phyloP scores from a whole-genome alignment of 805 yeast genomes.

The Yarrowia phangngaensis region DNA sequence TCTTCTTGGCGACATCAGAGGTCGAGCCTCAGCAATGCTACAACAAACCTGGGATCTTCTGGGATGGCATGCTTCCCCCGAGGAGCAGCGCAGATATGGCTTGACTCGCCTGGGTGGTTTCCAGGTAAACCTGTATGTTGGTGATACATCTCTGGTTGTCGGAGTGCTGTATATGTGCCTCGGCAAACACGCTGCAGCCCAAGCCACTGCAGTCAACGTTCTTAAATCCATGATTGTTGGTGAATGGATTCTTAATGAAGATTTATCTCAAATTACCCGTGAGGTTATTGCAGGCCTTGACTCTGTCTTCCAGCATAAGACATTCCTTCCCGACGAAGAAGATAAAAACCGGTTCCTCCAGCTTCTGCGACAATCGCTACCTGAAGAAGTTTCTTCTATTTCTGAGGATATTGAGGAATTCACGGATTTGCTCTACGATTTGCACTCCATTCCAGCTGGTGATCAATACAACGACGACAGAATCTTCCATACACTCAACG shows the following conservation, averaged over 20 bases:
- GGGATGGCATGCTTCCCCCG: slow-evolving; percentile 58
- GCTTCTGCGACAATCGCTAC: slow-evolving; percentile 50
- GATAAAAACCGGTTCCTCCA: slow-evolving; percentile 56
- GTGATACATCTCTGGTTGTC: slow-evolving; percentile 57
- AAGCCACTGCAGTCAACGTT: slow-evolving; percentile 58
- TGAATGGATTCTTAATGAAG: slow-evolving; percentile 58
- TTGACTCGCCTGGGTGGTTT: slow-evolving; percentile 61
- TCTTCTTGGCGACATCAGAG: slow-evolving; percentile 61
- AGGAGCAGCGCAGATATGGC: slow-evolving; percentile 56
- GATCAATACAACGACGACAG: slow-evolving; percentile 85
- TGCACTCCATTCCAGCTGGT: slow-evolving; percentile 70
- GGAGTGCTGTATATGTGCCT: slow-evolving; percentile 65
- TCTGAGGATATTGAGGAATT: slow-evolving; percentile 47
- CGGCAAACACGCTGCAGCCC: slow-evolving; percentile 61
- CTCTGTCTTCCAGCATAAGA: slow-evolving; percentile 55
- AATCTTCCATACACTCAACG: slow-evolving; percentile 70
- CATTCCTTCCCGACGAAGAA: slow-evolving; percentile 52
- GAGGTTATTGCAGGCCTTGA: slow-evolving; percentile 63
- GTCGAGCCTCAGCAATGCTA: slow-evolving; percentile 53
- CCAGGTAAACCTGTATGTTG: slow-evolving; percentile 56
- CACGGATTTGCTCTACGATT: slow-evolving; percentile 59
- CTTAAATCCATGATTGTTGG: slow-evolving; percentile 69
- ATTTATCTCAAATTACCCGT: slow-evolving; percentile 56
- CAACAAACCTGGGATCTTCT: slow-evolving; percentile 68
- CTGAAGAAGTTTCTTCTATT: slow-evolving; percentile 60